phyloP scores from a whole-genome alignment of 805 yeast species.

The Pichia nanzhaoensis region DNA sequence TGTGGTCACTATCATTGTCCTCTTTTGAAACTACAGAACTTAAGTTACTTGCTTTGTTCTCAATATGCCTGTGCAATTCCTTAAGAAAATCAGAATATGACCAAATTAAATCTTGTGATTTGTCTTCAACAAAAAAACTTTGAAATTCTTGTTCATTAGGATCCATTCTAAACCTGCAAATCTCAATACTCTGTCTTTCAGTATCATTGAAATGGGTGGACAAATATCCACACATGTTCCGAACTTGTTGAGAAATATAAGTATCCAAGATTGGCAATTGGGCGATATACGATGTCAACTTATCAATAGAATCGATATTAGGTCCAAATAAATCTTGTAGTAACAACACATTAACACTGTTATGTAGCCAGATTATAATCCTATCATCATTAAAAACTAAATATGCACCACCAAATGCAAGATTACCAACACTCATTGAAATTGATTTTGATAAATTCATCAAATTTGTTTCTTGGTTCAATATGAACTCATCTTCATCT shows the following conservation, averaged over 20 bases:
- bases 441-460: conserved; percentile 46
- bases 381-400: conserved; percentile 62
- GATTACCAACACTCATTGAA: conserved; percentile 36
- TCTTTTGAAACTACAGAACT: background rate
- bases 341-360: conserved; percentile 57
- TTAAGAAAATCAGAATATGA: conserved; percentile 63
- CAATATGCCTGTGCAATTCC: conserved; percentile 59
- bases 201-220: conserved; percentile 33
- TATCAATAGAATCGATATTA: conserved; percentile 36
- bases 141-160: conserved; percentile 50
- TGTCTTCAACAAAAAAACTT: conserved; percentile 69
- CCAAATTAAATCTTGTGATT: conserved; percentile 43
- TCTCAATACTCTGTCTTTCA: conserved; percentile 42
- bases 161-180: conserved; percentile 62
- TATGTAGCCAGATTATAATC: conserved; percentile 61
- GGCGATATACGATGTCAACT: conserved; percentile 42
- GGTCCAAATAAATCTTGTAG: conserved; percentile 70
- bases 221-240: conserved; percentile 54
- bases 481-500: conserved; percentile 48
- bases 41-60: conserved; percentile 35
- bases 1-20: conserved; percentile 12
- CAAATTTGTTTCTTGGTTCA: conserved; percentile 34
- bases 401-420: conserved; percentile 69
- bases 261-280: conserved; percentile 68
- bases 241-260: conserved; percentile 59